A percentile compares a stretch with the other conserved stretches of the same genome.
Conservation (phyloP, 805 yeast genomes). For the Zygoascus biomembranicola region DNA sequence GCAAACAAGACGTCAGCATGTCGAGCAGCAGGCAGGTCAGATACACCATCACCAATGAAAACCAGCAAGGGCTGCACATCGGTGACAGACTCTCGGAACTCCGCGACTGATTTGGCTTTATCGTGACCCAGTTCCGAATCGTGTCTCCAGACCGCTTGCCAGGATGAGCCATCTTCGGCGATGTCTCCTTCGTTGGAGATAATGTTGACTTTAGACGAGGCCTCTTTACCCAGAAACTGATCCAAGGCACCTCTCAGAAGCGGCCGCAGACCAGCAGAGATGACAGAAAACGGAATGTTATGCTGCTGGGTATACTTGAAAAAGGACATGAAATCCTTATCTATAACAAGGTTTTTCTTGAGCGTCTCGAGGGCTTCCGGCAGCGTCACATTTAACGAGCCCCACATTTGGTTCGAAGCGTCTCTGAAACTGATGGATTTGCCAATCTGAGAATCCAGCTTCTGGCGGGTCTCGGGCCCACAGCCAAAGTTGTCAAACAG, state of each 20-base stretch:
- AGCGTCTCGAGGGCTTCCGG: conserved; percentile 31
- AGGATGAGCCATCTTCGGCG: conserved; percentile 29
- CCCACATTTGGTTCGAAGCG: conserved; percentile 38
- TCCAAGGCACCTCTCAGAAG: conserved; percentile 34
- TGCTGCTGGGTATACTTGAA: conserved; percentile 31
- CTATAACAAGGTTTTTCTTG: conserved; percentile 30
- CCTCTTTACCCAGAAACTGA: conserved; percentile 32
- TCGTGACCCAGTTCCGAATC: conserved; percentile 38
- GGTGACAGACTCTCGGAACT: conserved; percentile 25
- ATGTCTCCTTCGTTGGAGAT: conserved; percentile 35
- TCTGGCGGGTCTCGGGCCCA: conserved; percentile 30
- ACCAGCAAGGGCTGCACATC: conserved; percentile 37
- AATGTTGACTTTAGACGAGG: conserved; percentile 30
- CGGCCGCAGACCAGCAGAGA: conserved; percentile 37
- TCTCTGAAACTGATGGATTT: conserved; percentile 31
- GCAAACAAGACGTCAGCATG: conserved; percentile 39
- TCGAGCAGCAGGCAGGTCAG: conserved; percentile 38
- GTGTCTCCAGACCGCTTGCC: conserved; percentile 37
- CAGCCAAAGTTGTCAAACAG: conserved; percentile 36
- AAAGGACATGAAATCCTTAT: conserved; percentile 32
- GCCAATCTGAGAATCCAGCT: conserved; percentile 32
- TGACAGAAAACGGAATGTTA: conserved; percentile 34
- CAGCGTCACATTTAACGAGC: conserved; percentile 33
- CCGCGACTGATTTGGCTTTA: conserved; percentile 34
- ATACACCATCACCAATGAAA: conserved; percentile 52